Base-by-base conservation (phyloP, 495 filamentous ascomycete genomes). In the Trichoderma erinaceum region DNA sequence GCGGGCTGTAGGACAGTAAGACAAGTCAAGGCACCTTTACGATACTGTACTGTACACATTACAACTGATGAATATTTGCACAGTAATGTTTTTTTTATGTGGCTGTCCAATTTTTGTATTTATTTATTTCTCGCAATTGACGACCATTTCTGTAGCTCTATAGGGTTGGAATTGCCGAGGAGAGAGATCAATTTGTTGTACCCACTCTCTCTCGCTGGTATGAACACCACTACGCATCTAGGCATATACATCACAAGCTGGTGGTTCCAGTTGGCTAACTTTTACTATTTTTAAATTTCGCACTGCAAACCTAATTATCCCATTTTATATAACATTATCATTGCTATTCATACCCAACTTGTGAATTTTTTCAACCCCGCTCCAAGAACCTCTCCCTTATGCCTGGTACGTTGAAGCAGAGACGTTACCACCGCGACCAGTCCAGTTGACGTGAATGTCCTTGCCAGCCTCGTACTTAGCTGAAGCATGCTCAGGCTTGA, bases 381-480 rank as follows among this genome's bases (percentile, higher is more conserved):
- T 68, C 41, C 56, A 23, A 18, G 21, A 56, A n/a, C 11, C 46
- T 15, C 65, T 18, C 16, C 44, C 52, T 89, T 94, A 99, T 85
- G 90, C 95, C 78, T 92, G 88, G 85, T 99, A 99, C 70, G 95
- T 98, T 65, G 93, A 97, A 72, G 95, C 95, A 66, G 91, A 95
- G 65, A 98, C 92, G 74, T 99, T 92, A 79, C 95, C 95, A 75
- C 95, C 95, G 75, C 95, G 87, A 67, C 95, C 96, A 71, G 95
- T 99, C 95, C 96, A 99, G 90, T 99, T 99, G 75, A 98, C 94
- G 85, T 99, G 95, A 78, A 95, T 94, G 78, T 98, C 87, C 83
- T 92, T 84, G 77, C 88, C 92, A 77, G 86, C 89, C 68, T 89
- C 89, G 84, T 94, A 93, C 81, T 91, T 94, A 52, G 82, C 87